These are phyloP conservation scores for Kuraishia ogatae DNA, from an alignment of 805 yeast species.

Conservation along the genomic window DNA sequence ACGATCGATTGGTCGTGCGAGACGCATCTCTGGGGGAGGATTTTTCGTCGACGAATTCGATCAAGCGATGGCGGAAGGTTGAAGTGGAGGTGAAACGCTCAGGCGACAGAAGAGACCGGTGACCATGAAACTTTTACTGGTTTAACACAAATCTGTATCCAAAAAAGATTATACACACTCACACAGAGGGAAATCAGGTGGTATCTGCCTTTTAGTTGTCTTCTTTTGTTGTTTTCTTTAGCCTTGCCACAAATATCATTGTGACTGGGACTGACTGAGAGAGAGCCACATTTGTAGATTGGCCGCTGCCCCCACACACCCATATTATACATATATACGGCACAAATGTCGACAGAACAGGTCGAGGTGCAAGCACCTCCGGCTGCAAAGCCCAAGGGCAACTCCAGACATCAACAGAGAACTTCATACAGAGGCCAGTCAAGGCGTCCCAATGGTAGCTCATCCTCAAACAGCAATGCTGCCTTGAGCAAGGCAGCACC, in stretches of 20 bases:
- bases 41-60: not conserved
- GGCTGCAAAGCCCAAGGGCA: conserved; percentile 20
- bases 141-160: not conserved
- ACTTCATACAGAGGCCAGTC: conserved; percentile 25
- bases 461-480: not conserved
- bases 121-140: not conserved
- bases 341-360: not conserved
- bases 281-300: not conserved
- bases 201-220: not conserved
- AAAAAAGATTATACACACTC: not conserved
- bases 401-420: not conserved
- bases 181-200: not conserved
- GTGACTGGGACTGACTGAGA: not conserved
- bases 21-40: not conserved
- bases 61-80: not conserved
- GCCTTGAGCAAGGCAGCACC: conserved; percentile 1
- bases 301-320: not conserved
- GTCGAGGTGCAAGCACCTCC: not conserved
- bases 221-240: not conserved
- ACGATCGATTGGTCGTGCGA: not conserved
- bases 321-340: not conserved
- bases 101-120: not conserved
- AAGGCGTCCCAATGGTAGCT: conserved; percentile 18
- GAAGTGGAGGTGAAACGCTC: not conserved
- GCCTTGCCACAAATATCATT: not conserved